Evolutionary conservation across 345 rosid genomes (phyloP).

Genomic region (Salix brachista): DNA sequence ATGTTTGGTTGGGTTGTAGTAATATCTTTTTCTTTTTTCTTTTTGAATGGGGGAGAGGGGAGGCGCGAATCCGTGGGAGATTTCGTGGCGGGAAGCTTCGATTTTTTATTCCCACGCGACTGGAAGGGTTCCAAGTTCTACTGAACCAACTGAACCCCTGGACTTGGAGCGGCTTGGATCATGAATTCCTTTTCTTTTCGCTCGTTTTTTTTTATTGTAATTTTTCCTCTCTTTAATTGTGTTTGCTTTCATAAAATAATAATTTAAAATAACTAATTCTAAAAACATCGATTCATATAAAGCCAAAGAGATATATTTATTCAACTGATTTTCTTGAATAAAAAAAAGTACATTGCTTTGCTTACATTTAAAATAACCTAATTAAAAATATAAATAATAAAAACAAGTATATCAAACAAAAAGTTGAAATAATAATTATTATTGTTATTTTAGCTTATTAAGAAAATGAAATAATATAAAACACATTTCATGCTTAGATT

Average conservation of each 20-base stretch:
- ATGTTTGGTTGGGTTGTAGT: background rate
- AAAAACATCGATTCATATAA: background rate
- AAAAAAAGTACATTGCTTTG: background rate
- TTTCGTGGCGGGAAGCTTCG: background rate
- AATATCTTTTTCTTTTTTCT: no score
- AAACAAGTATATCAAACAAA: background rate
- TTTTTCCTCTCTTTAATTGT: background rate
- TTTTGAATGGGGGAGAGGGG: background rate
- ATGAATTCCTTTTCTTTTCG: background rate
- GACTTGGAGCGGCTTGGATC: no score
- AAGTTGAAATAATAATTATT: no score
- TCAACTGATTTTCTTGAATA: background rate
- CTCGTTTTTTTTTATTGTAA: background rate
- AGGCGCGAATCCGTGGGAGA: background rate
- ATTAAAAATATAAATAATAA: no score
- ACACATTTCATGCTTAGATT: no score
- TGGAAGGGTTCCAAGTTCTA: background rate
- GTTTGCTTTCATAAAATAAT: background rate
- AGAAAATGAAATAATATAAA: no score
- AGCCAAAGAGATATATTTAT: background rate
- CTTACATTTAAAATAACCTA: background rate
- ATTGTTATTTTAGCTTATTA: no score
- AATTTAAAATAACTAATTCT: no score
- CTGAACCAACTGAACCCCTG: background rate
- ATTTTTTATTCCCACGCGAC: background rate